phyloP scores from a whole-genome alignment of 2,329 filamentous ascomycete species.

The Trichophyton verrucosum region DNA sequence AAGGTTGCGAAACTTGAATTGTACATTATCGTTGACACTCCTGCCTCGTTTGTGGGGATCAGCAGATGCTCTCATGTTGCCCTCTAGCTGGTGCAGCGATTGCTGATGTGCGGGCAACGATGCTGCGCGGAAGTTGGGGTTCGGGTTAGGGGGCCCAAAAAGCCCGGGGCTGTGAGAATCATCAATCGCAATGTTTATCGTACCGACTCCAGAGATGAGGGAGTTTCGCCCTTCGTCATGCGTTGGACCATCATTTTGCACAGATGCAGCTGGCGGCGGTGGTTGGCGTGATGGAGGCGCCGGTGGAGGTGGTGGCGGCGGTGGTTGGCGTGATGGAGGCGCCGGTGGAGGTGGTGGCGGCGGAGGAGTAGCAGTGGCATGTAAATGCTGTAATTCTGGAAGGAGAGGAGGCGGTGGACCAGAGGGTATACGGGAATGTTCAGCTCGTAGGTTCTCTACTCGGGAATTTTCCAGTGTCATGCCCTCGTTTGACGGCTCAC shows the following conservation, averaged over 20 bases:
- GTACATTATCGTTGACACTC: conserved; percentile 46
- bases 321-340: conserved; percentile 13
- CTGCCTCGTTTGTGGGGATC: conserved; percentile 38
- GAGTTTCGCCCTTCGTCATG: conserved; percentile 17
- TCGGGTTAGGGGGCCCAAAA: not conserved
- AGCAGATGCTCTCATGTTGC: conserved; percentile 28
- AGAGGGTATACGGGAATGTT: conserved; percentile 6
- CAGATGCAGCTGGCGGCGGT: not conserved
- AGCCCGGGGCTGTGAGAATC: conserved; percentile 14
- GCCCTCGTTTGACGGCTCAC: conserved; percentile 6
- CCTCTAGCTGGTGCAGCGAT: conserved; percentile 20
- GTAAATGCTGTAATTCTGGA: conserved; percentile 50
- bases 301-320: conserved; percentile 23
- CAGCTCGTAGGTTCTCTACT: conserved; percentile 9
- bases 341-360: conserved; percentile 20
- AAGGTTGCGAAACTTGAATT: conserved; percentile 39
- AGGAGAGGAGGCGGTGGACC: conserved; percentile 37
- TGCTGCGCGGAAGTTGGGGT: conserved; percentile 20
- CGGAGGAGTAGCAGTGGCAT: conserved; percentile 41
- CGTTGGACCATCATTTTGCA: not conserved
- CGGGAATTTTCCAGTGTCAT: conserved; percentile 9
- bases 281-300: not conserved
- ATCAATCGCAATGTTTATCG: conserved; percentile 32
- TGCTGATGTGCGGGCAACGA: conserved; percentile 15
- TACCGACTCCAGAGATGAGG: conserved; percentile 26